A percentile compares a stretch with the other conserved stretches of the same genome.
These are phyloP conservation scores for Fusarium sororula DNA, from an alignment of 2,329 filamentous ascomycete genomes.

Conservation along the genomic window DNA sequence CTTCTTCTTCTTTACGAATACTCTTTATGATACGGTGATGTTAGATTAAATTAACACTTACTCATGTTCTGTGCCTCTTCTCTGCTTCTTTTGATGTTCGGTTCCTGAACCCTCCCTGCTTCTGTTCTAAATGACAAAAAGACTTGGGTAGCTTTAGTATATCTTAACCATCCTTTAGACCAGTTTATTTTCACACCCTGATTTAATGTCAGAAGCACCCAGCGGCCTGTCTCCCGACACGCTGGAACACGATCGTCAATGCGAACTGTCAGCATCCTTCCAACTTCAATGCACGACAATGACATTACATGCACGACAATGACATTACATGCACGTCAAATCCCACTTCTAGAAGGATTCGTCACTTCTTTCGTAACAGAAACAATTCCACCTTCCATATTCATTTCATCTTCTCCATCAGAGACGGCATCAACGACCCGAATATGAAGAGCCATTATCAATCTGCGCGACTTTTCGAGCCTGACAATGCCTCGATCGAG, in stretches of 20 bases:
- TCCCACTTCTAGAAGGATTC: neutral
- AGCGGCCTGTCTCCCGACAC: neutral
- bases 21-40: neutral
- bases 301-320: neutral
- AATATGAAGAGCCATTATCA: neutral
- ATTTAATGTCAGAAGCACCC: neutral
- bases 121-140: neutral
- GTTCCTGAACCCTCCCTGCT: neutral
- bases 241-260: neutral
- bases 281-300: neutral
- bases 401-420: neutral
- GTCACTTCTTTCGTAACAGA: neutral
- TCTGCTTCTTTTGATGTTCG: neutral
- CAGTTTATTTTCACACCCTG: neutral
- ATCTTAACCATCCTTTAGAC: rapidly evolving
- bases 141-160: too few species aligned
- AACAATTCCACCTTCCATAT: neutral
- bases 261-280: neutral
- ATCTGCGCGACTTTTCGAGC: neutral
- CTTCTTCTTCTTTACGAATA: neutral
- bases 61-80: neutral
- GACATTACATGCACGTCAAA: neutral
- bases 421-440: neutral
- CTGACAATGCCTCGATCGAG: conserved; percentile 14
- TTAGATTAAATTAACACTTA: too few species aligned